Evolutionary conservation across 768 basidiomycete species (phyloP), one percentile per base, ranked within the genome.

Genomic region (Phylloporus rhodoxanthus): DNA sequence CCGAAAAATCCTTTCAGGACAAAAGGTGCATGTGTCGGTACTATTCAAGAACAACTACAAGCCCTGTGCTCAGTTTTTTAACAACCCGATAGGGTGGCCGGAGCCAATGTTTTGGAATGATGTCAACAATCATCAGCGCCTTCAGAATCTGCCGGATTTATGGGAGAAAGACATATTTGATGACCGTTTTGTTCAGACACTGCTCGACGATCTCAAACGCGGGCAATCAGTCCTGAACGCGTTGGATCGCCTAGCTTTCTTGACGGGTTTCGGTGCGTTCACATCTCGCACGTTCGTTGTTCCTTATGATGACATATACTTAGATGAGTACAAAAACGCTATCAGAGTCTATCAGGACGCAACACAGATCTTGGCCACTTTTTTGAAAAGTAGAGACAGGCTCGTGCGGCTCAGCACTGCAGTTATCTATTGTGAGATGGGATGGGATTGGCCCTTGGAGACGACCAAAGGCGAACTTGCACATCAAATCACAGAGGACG

Each of bases 141-240:
- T 66, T 8, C 50, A 55, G 14, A 0, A 39, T 9, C 46, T 61
- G 2, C 44, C 64, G 1, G 44, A 50, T 30, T 29, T 53, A 14
- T 68, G 66, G 65, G 65, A 67, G 36, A 66, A 56, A 36, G 65
- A 66, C 19, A 55, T 66, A 15, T 64, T 66, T 11, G 65, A 66
- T 21, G 45, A 47, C 21, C 11, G 48, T 8, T 61, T 60, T 4
- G 34, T 64, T 29, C 44, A 29, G 21, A 51, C 40, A 11, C 50
- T 60, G 5, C 53, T 67, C 1, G 48, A 54, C 8, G 49, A 45
- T 45, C 64, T 67, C 50, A 37, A 51, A 19, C 43, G 43, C 0
- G 47, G 50, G 11, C 53, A 53, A 23, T 51, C 56, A 3, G 57
- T 56, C 30, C 25, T 62, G 34, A 60, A 67, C 1, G 47, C 43